Percentiles rank a stretch among this genome's conserved stretches.
Evolutionary conservation across 805 yeast genomes (phyloP).

Genomic region (Sungouiozyma intestinalis): DNA sequence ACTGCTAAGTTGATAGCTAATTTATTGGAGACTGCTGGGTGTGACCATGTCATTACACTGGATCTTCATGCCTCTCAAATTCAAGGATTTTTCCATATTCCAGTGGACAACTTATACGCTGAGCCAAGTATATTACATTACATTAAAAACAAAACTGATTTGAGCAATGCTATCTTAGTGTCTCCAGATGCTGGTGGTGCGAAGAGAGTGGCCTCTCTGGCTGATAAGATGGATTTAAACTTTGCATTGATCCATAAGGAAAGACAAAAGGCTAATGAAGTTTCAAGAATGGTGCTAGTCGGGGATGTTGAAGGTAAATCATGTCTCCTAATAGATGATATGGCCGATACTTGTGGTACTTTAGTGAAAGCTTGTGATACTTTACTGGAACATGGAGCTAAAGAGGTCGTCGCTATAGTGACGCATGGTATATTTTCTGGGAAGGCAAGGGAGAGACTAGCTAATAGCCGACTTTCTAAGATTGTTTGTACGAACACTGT

Average conservation of each 20-base stretch:
- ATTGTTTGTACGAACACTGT: conserved; percentile 91
- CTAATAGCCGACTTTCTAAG: conserved; percentile 51
- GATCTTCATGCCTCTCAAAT: conserved; percentile 96
- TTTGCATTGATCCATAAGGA: conserved; percentile 96
- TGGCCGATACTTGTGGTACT: conserved; percentile 99
- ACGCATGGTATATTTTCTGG: conserved; percentile 94
- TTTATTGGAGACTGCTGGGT: conserved; percentile 85
- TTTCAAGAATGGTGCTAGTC: conserved; percentile 86
- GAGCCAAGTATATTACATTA: conserved; percentile 85
- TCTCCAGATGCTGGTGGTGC: conserved; percentile 99
- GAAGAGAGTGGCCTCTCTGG: conserved; percentile 88
- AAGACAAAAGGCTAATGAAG: conserved; percentile 90
- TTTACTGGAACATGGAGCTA: conserved; percentile 69
- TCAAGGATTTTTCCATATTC: conserved; percentile 91
- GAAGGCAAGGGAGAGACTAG: conserved; percentile 64
- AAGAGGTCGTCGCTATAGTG: conserved; percentile 80
- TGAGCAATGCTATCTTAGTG: conserved; percentile 60
- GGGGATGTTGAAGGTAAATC: conserved; percentile 83
- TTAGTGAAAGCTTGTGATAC: conserved; percentile 90
- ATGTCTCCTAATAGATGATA: conserved; percentile 86
- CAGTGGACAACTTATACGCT: conserved; percentile 92
- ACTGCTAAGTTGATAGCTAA: conserved; percentile 93
- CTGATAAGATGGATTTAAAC: conserved; percentile 82
- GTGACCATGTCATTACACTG: conserved; percentile 92
- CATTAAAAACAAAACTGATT: conserved; percentile 54